phyloP scores from a whole-genome alignment of 2,329 filamentous ascomycete genomes.

The Fusarium palustre region DNA sequence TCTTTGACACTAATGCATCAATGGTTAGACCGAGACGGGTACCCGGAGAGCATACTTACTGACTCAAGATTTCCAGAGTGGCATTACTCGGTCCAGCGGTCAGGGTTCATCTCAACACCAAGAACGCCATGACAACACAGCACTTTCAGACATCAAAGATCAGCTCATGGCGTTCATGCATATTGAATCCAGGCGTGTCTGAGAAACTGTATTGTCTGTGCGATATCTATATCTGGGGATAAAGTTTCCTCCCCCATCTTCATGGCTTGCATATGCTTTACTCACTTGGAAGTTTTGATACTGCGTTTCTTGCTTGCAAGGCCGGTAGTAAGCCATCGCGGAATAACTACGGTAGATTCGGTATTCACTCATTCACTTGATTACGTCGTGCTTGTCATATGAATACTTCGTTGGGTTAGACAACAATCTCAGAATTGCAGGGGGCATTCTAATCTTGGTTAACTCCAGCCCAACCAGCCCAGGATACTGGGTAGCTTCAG shows the following conservation, averaged over 20 bases:
- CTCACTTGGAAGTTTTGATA: neutral
- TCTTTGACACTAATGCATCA: neutral
- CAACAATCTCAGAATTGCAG: conserved; percentile 1
- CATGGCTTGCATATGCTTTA: neutral
- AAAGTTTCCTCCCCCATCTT: no score
- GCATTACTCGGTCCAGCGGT: neutral
- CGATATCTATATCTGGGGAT: neutral
- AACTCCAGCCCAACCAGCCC: neutral
- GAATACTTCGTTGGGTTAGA: neutral
- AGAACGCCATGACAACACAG: neutral
- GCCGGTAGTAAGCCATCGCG: neutral
- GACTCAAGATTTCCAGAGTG: neutral
- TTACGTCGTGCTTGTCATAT: neutral
- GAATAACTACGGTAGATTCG: neutral
- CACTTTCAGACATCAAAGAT: neutral
- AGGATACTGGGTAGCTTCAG: neutral
- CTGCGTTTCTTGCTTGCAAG: neutral
- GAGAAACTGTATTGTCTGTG: neutral
- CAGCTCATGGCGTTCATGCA: neutral
- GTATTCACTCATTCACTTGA: neutral
- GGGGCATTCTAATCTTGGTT: neutral
- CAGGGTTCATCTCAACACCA: neutral
- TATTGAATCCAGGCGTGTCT: no score
- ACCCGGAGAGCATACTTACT: neutral
- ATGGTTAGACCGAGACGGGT: neutral